phyloP scores from a whole-genome alignment of 2,329 filamentous ascomycete species.

The Monosporascus sp. region DNA sequence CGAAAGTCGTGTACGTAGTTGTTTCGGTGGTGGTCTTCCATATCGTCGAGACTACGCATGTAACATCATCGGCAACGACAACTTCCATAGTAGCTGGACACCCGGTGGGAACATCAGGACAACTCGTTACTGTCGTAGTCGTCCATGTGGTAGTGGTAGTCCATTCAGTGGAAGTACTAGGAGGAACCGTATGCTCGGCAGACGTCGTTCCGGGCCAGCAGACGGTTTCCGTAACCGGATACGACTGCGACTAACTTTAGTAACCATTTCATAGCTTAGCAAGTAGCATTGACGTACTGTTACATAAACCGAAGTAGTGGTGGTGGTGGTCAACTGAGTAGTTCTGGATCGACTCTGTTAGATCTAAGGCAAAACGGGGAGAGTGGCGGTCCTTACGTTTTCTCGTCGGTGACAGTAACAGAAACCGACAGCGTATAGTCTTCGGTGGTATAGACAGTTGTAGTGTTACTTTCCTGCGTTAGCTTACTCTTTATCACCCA shows the following conservation, averaged over 20 bases:
- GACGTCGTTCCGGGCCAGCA: not conserved
- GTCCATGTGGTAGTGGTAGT: slow-evolving; percentile 2
- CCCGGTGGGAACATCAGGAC: not conserved
- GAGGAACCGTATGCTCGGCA: too few species aligned
- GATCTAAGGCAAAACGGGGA: not conserved
- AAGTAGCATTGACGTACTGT: not conserved
- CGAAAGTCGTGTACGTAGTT: slow-evolving; percentile 1
- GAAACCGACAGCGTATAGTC: slow-evolving; percentile 5
- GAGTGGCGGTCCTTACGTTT: not conserved
- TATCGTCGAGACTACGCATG: not conserved
- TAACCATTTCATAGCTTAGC: not conserved
- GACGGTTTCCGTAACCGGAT: not conserved
- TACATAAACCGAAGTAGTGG: not conserved
- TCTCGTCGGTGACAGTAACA: slow-evolving; percentile 5
- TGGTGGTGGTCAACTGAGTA: slow-evolving; percentile 3
- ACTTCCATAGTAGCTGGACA: not conserved
- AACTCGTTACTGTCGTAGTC: not conserved
- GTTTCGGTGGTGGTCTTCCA: slow-evolving; percentile 5
- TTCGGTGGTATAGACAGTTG: slow-evolving; percentile 6
- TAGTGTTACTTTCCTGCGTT: slow-evolving; percentile 8
- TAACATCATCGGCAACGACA: not conserved
- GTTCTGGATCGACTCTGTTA: not conserved
- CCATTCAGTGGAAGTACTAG: not conserved
- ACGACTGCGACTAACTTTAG: not conserved
- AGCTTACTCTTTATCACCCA: slow-evolving; percentile 10